phyloP scores from a whole-genome alignment of 192 early-diverging fungal species.

The Coemansia sp. region DNA sequence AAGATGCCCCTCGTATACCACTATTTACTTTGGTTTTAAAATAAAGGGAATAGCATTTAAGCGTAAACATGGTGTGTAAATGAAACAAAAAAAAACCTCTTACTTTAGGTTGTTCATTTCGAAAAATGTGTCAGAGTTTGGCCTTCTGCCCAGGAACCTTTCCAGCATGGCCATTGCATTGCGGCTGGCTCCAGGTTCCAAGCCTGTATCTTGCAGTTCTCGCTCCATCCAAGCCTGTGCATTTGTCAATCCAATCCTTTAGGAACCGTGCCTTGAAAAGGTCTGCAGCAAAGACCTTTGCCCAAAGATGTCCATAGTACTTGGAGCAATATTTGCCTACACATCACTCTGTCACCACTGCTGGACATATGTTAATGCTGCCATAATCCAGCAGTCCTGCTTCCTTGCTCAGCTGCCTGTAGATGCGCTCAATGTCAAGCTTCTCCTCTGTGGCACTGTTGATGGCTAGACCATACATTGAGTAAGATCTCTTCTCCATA shows the following conservation, averaged over 20 bases:
- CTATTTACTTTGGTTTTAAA: background rate
- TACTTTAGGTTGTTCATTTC: no score
- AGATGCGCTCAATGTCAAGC: slow-evolving; percentile 28
- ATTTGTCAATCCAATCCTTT: slow-evolving; percentile 52
- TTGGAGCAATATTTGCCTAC: slow-evolving; percentile 67
- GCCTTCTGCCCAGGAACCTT: slow-evolving; percentile 9
- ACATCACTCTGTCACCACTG: slow-evolving; percentile 58
- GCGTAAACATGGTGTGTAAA: background rate
- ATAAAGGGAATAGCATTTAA: no score
- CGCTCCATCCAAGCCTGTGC: slow-evolving; percentile 2
- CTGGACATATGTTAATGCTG: slow-evolving; percentile 43
- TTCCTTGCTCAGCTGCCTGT: slow-evolving; percentile 25
- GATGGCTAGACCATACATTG: slow-evolving; percentile 64
- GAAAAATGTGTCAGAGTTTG: background rate
- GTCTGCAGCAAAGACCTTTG: slow-evolving; percentile 75
- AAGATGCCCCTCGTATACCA: background rate
- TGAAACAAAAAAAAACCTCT: no score
- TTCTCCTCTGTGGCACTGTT: slow-evolving; percentile 54
- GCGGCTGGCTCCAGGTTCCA: slow-evolving; percentile 10
- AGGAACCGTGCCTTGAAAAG: slow-evolving; percentile 71
- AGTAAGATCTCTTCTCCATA: slow-evolving; percentile 68
- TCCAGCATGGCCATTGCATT: background rate
- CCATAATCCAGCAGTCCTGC: slow-evolving; percentile 12
- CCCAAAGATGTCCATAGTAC: slow-evolving; percentile 75
- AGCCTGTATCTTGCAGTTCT: slow-evolving; percentile 11